phyloP scores from a whole-genome alignment of 2,329 filamentous ascomycete species.

The Neonectria faginata region DNA sequence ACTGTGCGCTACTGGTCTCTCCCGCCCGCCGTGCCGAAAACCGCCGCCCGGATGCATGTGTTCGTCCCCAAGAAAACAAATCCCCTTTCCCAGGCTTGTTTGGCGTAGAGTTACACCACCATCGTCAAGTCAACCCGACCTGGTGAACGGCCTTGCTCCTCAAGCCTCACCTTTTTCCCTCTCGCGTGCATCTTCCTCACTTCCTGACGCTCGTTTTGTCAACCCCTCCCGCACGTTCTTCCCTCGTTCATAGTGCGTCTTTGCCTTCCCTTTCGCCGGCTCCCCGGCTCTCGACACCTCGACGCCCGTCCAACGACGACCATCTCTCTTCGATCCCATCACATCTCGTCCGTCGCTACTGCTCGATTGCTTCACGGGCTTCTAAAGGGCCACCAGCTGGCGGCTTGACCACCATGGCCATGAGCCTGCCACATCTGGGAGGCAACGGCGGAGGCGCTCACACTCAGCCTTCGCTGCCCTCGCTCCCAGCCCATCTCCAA shows the following conservation, averaged over 20 bases:
- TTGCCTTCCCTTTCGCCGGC: constrained; percentile 20
- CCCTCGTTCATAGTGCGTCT: constrained; percentile 42
- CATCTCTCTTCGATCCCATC: constrained; percentile 21
- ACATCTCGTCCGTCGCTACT: constrained; percentile 7
- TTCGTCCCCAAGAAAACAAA: constrained; percentile 46
- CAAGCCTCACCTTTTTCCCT: constrained; percentile 32
- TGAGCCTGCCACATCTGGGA: constrained; percentile 65
- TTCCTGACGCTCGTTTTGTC: constrained; percentile 46
- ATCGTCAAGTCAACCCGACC: constrained; percentile 35
- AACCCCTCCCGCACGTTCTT: constrained; percentile 22
- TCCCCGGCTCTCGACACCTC: constrained; percentile 18
- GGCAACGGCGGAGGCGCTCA: constrained; percentile 70
- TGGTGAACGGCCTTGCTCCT: constrained; percentile 38
- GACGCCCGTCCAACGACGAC: constrained; percentile 18
- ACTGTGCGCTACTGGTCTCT: constrained; percentile 29
- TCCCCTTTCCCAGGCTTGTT: constrained; percentile 46
- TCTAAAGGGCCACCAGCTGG: constrained; percentile 45
- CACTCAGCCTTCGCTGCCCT: constrained; percentile 87
- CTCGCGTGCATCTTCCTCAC: constrained; percentile 26
- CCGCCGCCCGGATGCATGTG: constrained; percentile 34
- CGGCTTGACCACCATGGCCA: constrained; percentile 66
- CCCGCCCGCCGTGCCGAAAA: constrained; percentile 30
- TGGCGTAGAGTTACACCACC: constrained; percentile 37
- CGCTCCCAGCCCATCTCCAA: constrained; percentile 85
- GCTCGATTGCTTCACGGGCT: constrained; percentile 30